These are phyloP conservation scores for Platismatia glauca DNA, from an alignment of 495 filamentous ascomycete genomes.

Conservation along the genomic window DNA sequence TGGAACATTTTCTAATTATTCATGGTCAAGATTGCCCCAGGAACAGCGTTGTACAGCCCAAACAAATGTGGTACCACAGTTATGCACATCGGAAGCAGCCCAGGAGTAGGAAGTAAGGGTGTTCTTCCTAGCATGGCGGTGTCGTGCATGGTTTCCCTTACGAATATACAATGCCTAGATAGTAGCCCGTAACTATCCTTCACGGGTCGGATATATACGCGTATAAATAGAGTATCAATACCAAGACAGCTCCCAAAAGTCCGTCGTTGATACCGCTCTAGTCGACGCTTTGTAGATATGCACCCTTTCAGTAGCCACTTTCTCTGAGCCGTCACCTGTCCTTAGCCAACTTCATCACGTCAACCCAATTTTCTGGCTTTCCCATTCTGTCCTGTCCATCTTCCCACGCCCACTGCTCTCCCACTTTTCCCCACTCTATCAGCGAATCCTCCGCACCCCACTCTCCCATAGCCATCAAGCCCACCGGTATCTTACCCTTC, in stretches of 20 bases:
- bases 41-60: not conserved
- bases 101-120: no score
- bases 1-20: not conserved
- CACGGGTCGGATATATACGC: no score
- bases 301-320: not conserved
- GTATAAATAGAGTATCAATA: no score
- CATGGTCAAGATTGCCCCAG: not conserved
- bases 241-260: no score
- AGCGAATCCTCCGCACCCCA: slow-evolving; percentile 81
- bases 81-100: no score
- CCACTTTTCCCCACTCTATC: slow-evolving; percentile 63
- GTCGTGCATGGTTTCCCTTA: no score
- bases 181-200: no score
- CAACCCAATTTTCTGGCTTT: slow-evolving; percentile 38
- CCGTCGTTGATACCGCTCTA: not conserved
- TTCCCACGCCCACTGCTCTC: slow-evolving; percentile 46
- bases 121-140: no score
- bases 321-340: not conserved
- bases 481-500: slow-evolving; percentile 56
- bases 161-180: no score
- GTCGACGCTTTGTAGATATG: not conserved
- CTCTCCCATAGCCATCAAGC: slow-evolving; percentile 83
- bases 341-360: slow-evolving; percentile 29
- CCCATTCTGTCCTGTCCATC: slow-evolving; percentile 27
- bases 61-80: no score